Evolutionary conservation across 306 rosid species (phyloP).

Genomic region (Cyclanthera cordifolia): DNA sequence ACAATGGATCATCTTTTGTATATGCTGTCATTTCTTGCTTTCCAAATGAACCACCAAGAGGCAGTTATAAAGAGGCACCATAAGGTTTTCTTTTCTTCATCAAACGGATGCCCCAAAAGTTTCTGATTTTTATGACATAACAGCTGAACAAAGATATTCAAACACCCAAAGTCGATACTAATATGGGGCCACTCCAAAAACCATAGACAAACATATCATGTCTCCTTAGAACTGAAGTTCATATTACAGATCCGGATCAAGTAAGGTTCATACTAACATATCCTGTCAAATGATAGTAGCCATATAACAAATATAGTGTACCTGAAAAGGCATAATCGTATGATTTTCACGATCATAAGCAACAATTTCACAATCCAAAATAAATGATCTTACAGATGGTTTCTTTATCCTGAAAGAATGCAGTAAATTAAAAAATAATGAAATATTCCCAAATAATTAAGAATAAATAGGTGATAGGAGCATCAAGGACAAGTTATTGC

Average conservation of each 20-base stretch:
- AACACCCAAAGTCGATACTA: background rate
- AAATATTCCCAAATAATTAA: background rate
- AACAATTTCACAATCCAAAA: slow-evolving; percentile 89
- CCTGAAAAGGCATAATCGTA: slow-evolving; percentile 80
- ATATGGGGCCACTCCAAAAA: background rate
- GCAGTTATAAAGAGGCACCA: too few species aligned
- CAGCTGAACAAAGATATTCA: background rate
- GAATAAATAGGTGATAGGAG: background rate
- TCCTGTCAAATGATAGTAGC: background rate
- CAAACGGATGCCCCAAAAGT: too few species aligned
- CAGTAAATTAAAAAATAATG: slow-evolving; percentile 17
- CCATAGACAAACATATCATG: background rate
- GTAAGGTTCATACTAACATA: too few species aligned
- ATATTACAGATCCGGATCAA: too few species aligned
- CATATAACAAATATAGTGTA: slow-evolving; percentile 5
- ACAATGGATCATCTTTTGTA: too few species aligned
- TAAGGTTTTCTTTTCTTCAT: too few species aligned
- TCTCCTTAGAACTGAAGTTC: too few species aligned
- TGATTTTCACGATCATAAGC: slow-evolving; percentile 60
- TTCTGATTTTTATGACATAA: background rate
- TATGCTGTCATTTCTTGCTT: too few species aligned
- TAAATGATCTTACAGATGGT: slow-evolving; percentile 59
- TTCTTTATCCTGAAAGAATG: slow-evolving; percentile 64
- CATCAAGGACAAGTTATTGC: background rate
- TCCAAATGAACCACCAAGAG: too few species aligned